Conservation (phyloP, 805 yeast genomes). For the Wickerhamia fluorescens region DNA sequence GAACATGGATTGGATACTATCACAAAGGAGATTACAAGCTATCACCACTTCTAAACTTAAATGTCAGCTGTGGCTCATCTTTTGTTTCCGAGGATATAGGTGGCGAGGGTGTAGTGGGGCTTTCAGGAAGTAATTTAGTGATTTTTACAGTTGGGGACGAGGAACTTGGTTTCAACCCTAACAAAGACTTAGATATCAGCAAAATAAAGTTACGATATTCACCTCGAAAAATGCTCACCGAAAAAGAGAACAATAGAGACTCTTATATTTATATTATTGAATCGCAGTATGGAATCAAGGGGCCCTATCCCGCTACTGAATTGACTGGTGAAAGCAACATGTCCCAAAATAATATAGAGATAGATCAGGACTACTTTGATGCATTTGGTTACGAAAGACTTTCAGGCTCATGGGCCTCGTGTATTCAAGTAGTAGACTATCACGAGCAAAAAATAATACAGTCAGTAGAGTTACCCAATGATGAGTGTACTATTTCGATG, state of each 20-base stretch:
- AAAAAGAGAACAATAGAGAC: no score
- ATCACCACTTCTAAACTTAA: slow-evolving; percentile 40
- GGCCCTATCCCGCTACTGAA: slow-evolving; percentile 17
- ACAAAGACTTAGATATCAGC: slow-evolving; percentile 19
- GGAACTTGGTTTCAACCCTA: slow-evolving; percentile 17
- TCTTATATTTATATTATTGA: slow-evolving; percentile 32
- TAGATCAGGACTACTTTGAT: slow-evolving; percentile 30
- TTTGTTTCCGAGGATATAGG: slow-evolving; percentile 59
- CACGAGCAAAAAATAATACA: slow-evolving; percentile 27
- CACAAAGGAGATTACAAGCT: slow-evolving; percentile 29
- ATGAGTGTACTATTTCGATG: slow-evolving; percentile 38
- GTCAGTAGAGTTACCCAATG: slow-evolving; percentile 36
- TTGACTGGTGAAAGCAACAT: slow-evolving; percentile 9
- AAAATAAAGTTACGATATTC: slow-evolving; percentile 41
- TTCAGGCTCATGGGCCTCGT: slow-evolving; percentile 41
- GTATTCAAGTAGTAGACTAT: slow-evolving; percentile 43
- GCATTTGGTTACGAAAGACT: slow-evolving; percentile 38
- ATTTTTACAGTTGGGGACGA: slow-evolving; percentile 51
- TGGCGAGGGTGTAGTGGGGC: slow-evolving; percentile 58
- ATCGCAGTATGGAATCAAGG: slow-evolving; percentile 33
- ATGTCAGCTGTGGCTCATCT: slow-evolving; percentile 40
- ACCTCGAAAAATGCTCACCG: slow-evolving; percentile 38
- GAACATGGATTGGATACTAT: slow-evolving; percentile 50
- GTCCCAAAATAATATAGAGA: slow-evolving; percentile 7
- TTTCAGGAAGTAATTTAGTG: slow-evolving; percentile 42